These are phyloP conservation scores for Starmerella floris DNA, from an alignment of 805 yeast species.

Conservation along the genomic window DNA sequence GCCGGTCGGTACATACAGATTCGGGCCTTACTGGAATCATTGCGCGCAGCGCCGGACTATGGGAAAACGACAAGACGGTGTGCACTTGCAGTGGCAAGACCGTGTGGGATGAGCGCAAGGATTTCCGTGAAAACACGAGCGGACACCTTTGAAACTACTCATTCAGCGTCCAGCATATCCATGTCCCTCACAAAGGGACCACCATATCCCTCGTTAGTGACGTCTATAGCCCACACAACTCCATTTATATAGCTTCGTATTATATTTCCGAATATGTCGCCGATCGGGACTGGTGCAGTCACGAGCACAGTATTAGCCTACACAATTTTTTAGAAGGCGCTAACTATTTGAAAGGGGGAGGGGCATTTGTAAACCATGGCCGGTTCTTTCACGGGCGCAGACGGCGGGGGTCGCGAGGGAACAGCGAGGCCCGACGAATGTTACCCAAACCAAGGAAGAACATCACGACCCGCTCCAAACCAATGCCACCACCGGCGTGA, in stretches of 20 bases:
- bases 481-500: conserved; percentile 99
- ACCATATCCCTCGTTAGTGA: too few relatives aligned
- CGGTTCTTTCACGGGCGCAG: conserved; percentile 54
- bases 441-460: conserved; percentile 93
- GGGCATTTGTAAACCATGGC: too few relatives aligned
- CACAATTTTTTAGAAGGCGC: too few relatives aligned
- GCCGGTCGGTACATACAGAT: conserved; percentile 18
- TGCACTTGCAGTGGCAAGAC: conserved; percentile 94
- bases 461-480: conserved; percentile 97
- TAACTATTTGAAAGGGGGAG: too few relatives aligned
- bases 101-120: conserved; percentile 85
- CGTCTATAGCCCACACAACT: too few relatives aligned
- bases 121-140: conserved; percentile 25
- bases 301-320: too few relatives aligned
- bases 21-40: conserved; percentile 59
- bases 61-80: conserved; percentile 90
- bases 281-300: too few relatives aligned
- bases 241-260: too few relatives aligned
- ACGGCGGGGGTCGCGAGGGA: conserved; percentile 98
- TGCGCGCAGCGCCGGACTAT: conserved; percentile 91
- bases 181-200: too few relatives aligned
- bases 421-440: conserved; percentile 94
- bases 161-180: too few relatives aligned
- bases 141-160: conserved; percentile 8
- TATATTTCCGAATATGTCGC: too few relatives aligned